Percentiles rank a stretch among this genome's conserved stretches.
Evolutionary conservation across 2,329 filamentous ascomycete species (phyloP).

Genomic region (Calonectria naviculata): DNA sequence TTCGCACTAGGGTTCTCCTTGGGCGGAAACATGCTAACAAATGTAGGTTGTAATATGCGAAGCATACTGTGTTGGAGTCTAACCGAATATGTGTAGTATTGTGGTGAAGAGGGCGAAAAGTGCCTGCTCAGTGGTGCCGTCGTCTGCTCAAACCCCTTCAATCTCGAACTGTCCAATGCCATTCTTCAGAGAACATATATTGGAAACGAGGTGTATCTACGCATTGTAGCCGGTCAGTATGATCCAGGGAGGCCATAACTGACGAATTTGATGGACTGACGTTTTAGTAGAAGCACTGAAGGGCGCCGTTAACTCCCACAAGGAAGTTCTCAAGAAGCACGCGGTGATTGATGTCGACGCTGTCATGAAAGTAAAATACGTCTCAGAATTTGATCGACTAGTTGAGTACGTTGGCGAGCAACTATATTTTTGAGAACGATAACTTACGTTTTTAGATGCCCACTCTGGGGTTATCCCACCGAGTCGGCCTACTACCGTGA

Average conservation of each 20-base stretch:
- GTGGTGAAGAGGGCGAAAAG: conserved; percentile 85
- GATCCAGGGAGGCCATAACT: no score
- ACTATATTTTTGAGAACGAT: not conserved
- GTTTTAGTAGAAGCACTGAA: not conserved
- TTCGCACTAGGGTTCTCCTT: conserved; percentile 94
- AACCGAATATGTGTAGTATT: conserved; percentile 69
- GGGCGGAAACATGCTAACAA: conserved; percentile 94
- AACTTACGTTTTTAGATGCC: conserved; percentile 66
- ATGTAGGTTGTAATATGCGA: conserved; percentile 67
- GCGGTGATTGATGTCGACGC: conserved; percentile 77
- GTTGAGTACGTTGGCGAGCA: conserved; percentile 54
- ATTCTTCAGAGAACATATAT: conserved; percentile 73
- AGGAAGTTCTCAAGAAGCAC: conserved; percentile 76
- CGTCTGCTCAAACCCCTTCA: conserved; percentile 82
- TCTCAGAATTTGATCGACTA: conserved; percentile 90
- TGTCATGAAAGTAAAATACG: conserved; percentile 76
- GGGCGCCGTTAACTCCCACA: conserved; percentile 63
- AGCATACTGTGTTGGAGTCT: not conserved
- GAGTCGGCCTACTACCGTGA: conserved; percentile 95
- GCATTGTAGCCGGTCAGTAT: conserved; percentile 68
- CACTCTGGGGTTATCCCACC: conserved; percentile 93
- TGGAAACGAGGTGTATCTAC: conserved; percentile 77
- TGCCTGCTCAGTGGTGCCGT: conserved; percentile 77
- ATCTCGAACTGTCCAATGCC: conserved; percentile 76
- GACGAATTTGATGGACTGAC: conserved; percentile 17